Evolutionary conservation across 257 asterid genomes (phyloP).

Genomic region (Cynanchum wilfordii): DNA sequence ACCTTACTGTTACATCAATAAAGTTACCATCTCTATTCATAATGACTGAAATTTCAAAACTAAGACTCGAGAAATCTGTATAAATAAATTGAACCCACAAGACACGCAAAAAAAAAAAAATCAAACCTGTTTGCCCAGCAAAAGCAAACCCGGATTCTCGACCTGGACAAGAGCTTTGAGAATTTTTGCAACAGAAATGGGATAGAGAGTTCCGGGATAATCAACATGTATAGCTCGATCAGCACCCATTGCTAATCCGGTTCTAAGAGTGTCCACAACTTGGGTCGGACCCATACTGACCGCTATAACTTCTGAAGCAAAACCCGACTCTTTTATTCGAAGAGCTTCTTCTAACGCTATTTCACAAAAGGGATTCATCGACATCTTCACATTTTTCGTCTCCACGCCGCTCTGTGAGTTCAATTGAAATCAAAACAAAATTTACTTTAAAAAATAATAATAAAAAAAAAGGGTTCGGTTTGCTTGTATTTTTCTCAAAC

Average conservation of each 20-base stretch:
- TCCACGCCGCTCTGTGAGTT: slow-evolving; percentile 74
- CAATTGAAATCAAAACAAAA: background rate
- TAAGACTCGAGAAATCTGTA: background rate
- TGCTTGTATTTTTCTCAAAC: slow-evolving; percentile 19
- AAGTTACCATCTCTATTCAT: background rate
- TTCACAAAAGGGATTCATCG: slow-evolving; percentile 98
- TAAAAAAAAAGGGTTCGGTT: too few relatives aligned
- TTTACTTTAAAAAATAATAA: background rate
- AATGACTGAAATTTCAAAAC: background rate
- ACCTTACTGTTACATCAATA: background rate
- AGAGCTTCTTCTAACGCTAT: slow-evolving; percentile 92
- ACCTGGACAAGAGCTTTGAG: slow-evolving; percentile 71
- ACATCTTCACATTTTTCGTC: slow-evolving; percentile 88
- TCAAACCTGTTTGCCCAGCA: slow-evolving; percentile 87
- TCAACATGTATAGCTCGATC: slow-evolving; percentile 94
- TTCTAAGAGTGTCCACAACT: slow-evolving; percentile 74
- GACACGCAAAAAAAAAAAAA: background rate
- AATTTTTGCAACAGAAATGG: slow-evolving; percentile 84
- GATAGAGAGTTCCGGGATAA: slow-evolving; percentile 51
- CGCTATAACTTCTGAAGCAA: slow-evolving; percentile 86
- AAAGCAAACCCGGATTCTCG: slow-evolving; percentile 77
- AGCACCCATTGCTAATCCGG: slow-evolving; percentile 99
- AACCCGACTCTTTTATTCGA: slow-evolving; percentile 74
- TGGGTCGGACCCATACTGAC: slow-evolving; percentile 79
- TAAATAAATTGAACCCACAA: background rate